Evolutionary conservation across 129 eudicot species (phyloP).

Genomic region (Lactuca sativa): DNA sequence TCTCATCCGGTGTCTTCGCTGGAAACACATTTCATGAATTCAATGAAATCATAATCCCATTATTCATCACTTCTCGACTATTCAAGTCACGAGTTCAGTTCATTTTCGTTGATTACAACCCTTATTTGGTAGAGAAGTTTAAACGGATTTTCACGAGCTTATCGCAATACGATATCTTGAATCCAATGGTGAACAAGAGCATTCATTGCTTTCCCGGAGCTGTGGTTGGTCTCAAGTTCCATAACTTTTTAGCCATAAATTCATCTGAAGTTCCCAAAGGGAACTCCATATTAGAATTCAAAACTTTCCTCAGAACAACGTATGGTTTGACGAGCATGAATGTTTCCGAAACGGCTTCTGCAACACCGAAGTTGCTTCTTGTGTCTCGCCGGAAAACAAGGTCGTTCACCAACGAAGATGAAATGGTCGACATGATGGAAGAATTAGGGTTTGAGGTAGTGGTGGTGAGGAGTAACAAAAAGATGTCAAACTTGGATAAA

Average conservation of each 20-base stretch:
- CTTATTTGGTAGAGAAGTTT: slow-evolving; percentile 34
- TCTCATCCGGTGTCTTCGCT: slow-evolving; percentile 51
- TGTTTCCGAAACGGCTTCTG: slow-evolving; percentile 1
- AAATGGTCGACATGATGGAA: slow-evolving; percentile 45
- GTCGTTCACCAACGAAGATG: slow-evolving; percentile 49
- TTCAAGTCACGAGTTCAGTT: slow-evolving; percentile 48
- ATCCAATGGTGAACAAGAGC: slow-evolving; percentile 11
- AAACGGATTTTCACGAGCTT: slow-evolving; percentile 34
- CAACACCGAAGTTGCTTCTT: slow-evolving; percentile 41
- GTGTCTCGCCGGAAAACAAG: slow-evolving; percentile 54
- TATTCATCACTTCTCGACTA: slow-evolving; percentile 47
- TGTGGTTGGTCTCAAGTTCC: slow-evolving; percentile 48
- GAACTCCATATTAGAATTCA: slow-evolving; percentile 39
- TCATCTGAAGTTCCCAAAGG: slow-evolving; percentile 41
- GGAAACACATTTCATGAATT: slow-evolving; percentile 70
- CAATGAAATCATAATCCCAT: slow-evolving; percentile 63
- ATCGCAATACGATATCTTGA: slow-evolving; percentile 34
- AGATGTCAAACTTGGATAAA: slow-evolving; percentile 35
- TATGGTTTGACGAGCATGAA: slow-evolving; percentile 24
- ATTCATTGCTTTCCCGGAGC: slow-evolving; percentile 51
- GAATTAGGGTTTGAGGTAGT: slow-evolving; percentile 50
- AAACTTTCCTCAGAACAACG: slow-evolving; percentile 28
- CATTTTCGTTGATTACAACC: slow-evolving; percentile 45
- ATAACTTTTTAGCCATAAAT: slow-evolving; percentile 38
- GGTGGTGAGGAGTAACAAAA: slow-evolving; percentile 36